Evolutionary conservation across 2,329 filamentous ascomycete species (phyloP).

Genomic region (Scytalidium sp.): DNA sequence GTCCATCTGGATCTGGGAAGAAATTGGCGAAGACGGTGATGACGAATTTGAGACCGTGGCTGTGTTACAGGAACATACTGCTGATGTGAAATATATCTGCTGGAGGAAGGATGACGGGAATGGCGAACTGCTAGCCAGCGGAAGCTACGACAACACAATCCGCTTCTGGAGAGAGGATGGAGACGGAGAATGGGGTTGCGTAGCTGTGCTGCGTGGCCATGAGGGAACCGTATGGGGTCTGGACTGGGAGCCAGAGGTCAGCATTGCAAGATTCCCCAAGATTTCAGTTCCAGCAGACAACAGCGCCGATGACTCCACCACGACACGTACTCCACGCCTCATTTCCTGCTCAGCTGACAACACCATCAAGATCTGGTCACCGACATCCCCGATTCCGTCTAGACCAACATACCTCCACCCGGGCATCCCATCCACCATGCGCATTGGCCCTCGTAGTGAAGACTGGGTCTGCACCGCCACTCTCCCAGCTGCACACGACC

Average conservation of each 20-base stretch:
- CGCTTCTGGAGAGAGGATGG: slow-evolving; percentile 60
- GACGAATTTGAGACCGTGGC: slow-evolving; percentile 98
- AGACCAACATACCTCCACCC: slow-evolving; percentile 33
- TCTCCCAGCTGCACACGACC: slow-evolving; percentile 72
- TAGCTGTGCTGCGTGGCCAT: slow-evolving; percentile 78
- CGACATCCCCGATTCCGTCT: slow-evolving; percentile 25
- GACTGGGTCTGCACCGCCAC: slow-evolving; percentile 76
- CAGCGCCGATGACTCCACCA: slow-evolving; percentile 35
- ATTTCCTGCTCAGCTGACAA: slow-evolving; percentile 83
- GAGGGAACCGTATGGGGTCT: slow-evolving; percentile 86
- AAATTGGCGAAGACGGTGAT: slow-evolving; percentile 73
- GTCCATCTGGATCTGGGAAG: slow-evolving; percentile 98
- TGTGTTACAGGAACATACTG: slow-evolving; percentile 89
- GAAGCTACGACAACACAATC: slow-evolving; percentile 92
- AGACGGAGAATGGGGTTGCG: slow-evolving; percentile 89
- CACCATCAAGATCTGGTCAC: slow-evolving; percentile 75
- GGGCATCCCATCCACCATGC: slow-evolving; percentile 86
- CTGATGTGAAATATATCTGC: slow-evolving; percentile 89
- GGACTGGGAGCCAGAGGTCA: slow-evolving; percentile 58
- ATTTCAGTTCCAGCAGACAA: slow-evolving; percentile 13
- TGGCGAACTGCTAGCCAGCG: slow-evolving; percentile 76
- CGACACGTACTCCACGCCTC: slow-evolving; percentile 53
- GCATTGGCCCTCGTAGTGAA: slow-evolving; percentile 68
- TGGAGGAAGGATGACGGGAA: slow-evolving; percentile 77
- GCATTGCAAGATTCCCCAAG: slow-evolving; percentile 11